These are phyloP conservation scores for Nicotiana attenuata DNA, from an alignment of 257 asterid species.

Conservation along the genomic window DNA sequence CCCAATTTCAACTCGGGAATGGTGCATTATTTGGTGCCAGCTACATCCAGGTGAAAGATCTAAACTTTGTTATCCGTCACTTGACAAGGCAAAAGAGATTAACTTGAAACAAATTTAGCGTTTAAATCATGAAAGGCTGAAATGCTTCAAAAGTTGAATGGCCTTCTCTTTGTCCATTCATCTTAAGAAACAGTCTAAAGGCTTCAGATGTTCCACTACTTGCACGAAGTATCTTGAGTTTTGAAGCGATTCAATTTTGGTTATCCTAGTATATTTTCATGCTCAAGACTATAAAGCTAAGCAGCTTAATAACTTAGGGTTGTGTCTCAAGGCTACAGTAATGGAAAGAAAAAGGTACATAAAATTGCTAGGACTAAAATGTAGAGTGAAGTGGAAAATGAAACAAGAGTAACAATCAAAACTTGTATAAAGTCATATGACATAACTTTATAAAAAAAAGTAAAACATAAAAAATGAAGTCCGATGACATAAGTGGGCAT, in stretches of 20 bases:
- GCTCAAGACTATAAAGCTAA: background rate
- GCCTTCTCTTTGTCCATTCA: background rate
- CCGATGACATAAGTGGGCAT: too few species aligned
- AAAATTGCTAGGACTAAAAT: too few species aligned
- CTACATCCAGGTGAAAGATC: slow-evolving; percentile 76
- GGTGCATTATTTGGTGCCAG: slow-evolving; percentile 88
- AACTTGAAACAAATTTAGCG: background rate
- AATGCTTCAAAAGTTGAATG: background rate
- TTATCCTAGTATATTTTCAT: background rate
- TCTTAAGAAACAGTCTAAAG: background rate
- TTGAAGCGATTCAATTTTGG: background rate
- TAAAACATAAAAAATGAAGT: too few species aligned
- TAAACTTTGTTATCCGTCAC: background rate
- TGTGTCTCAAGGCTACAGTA: too few species aligned
- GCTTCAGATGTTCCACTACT: background rate
- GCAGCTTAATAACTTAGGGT: background rate
- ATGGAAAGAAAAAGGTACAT: too few species aligned
- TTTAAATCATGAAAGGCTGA: background rate
- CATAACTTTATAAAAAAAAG: too few species aligned
- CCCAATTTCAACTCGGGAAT: slow-evolving; percentile 80
- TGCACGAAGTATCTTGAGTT: background rate
- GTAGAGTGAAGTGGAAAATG: too few species aligned
- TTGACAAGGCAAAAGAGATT: background rate
- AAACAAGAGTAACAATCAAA: too few species aligned
- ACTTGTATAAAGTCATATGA: too few species aligned